phyloP scores from a whole-genome alignment of 208 protist genomes.

The Trypanosoma avium region DNA sequence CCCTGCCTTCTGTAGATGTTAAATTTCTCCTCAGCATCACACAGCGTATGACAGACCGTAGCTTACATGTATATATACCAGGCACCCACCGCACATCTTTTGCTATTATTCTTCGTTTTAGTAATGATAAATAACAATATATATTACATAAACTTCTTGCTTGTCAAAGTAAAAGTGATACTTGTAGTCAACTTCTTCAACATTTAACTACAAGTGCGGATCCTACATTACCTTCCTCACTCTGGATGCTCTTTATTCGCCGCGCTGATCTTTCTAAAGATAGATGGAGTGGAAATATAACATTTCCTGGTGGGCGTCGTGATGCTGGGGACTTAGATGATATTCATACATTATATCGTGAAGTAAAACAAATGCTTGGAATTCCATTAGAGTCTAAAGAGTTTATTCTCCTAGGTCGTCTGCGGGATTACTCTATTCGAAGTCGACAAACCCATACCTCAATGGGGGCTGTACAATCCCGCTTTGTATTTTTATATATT shows the following conservation, averaged over 20 bases:
- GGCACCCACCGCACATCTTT: conserved; percentile 40
- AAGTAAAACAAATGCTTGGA: conserved; percentile 51
- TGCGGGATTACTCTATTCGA: conserved; percentile 51
- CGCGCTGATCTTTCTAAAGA: conserved; percentile 44
- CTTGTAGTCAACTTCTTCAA: conserved; percentile 6
- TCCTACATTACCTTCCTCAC: conserved; percentile 27
- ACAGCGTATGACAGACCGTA: conserved; percentile 31
- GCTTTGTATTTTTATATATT: conserved; percentile 81
- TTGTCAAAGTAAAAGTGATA: neutral
- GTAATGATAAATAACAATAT: conserved; percentile 34
- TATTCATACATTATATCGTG: conserved; percentile 41
- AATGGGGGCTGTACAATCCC: conserved; percentile 52
- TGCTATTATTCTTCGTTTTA: conserved; percentile 71
- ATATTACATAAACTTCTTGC: conserved; percentile 4
- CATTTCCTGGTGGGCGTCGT: conserved; percentile 76
- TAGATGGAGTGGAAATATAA: conserved; percentile 72
- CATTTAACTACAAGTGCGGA: conserved; percentile 11
- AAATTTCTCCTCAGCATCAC: conserved; percentile 44
- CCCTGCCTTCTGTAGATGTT: conserved; percentile 54
- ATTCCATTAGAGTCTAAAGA: conserved; percentile 52
- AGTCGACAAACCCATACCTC: conserved; percentile 23
- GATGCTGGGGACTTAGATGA: conserved; percentile 69
- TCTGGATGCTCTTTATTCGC: conserved; percentile 70
- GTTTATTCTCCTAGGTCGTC: conserved; percentile 60
- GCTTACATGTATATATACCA: conserved; percentile 56